These are phyloP conservation scores for Sicyos edulis DNA, from an alignment of 306 rosid genomes.

Conservation along the genomic window DNA sequence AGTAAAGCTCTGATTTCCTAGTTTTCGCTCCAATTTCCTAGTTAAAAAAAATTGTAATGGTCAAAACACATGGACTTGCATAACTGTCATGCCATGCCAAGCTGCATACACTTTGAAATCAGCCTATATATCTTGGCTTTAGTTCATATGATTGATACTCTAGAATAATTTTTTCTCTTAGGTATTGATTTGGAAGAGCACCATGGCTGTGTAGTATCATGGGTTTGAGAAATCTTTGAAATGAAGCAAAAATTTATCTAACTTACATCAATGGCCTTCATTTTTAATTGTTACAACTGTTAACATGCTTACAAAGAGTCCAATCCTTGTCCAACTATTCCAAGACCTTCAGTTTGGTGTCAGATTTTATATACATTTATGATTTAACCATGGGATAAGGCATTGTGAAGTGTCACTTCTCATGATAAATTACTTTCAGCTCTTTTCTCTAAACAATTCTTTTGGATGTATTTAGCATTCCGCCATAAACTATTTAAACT, in stretches of 20 bases:
- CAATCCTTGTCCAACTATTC: not conserved
- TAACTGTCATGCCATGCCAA: not conserved
- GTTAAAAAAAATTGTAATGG: not conserved
- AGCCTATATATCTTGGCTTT: not conserved
- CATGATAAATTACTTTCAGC: not conserved
- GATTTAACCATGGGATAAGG: not conserved
- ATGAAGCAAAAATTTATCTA: not conserved
- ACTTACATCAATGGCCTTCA: not conserved
- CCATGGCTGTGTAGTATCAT: not conserved
- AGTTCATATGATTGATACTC: not conserved
- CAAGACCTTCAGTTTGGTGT: not conserved
- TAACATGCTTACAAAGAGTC: not conserved
- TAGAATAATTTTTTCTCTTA: not conserved
- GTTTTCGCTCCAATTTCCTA: too few species aligned
- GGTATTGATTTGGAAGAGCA: not conserved
- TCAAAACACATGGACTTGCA: not conserved
- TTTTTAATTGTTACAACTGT: not conserved
- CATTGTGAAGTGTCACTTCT: not conserved
- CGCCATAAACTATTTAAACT: not conserved
- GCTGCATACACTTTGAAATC: not conserved
- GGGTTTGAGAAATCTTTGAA: not conserved
- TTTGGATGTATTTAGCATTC: not conserved
- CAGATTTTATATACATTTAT: not conserved
- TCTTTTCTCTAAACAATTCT: not conserved
- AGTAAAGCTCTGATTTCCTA: too few species aligned